phyloP scores from a whole-genome alignment of 2,329 filamentous ascomycete species.

The Calonectria pseudoturangicola region DNA sequence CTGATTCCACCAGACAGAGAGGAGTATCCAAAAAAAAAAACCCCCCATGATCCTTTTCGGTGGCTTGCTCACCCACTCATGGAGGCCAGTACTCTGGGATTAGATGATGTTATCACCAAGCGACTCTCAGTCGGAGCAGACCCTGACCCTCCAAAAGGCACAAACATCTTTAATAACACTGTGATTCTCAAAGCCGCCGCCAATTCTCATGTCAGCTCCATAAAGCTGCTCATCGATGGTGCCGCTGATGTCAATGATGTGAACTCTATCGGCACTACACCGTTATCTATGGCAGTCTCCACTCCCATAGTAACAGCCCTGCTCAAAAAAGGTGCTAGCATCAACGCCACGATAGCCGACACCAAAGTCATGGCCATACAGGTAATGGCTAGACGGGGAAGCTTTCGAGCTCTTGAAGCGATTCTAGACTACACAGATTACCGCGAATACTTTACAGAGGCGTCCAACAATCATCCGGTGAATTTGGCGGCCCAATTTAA shows the following conservation, averaged over 20 bases:
- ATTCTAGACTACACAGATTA: slow-evolving; percentile 13
- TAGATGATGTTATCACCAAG: not conserved
- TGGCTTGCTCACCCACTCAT: not conserved
- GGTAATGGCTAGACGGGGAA: not conserved
- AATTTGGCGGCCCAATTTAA: not conserved
- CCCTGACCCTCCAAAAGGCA: not conserved
- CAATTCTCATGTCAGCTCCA: not conserved
- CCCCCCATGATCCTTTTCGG: not conserved
- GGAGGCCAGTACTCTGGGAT: not conserved
- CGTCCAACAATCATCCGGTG: not conserved
- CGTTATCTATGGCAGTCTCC: too few species aligned
- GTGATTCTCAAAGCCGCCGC: not conserved
- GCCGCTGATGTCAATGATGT: not conserved
- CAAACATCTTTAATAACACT: not conserved
- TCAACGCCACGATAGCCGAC: not conserved
- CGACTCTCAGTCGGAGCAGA: not conserved
- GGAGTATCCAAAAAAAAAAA: not conserved
- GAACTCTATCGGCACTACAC: not conserved
- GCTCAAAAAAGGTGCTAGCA: not conserved
- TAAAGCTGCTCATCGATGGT: slow-evolving; percentile 3
- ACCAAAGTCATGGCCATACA: not conserved
- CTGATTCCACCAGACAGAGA: not conserved
- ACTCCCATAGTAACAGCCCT: too few species aligned
- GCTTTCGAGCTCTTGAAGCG: not conserved
- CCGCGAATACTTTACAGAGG: not conserved